Percentiles rank a stretch among this genome's conserved stretches.
Conservation (phyloP, 345 rosid species). For the Populus nigra region DNA sequence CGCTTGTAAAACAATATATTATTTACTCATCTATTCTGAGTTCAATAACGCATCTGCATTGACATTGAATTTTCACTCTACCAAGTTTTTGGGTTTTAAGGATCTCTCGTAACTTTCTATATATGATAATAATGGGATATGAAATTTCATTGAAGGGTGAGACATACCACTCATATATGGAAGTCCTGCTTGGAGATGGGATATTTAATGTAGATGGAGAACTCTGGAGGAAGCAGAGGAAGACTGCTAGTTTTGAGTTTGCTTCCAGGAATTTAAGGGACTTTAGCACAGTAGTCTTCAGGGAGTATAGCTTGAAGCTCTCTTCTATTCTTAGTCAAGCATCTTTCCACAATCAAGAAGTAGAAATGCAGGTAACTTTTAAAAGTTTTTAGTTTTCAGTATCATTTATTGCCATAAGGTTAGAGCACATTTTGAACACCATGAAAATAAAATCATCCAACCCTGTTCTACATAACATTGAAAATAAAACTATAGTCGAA, state of each 20-base stretch:
- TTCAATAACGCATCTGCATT: neutral
- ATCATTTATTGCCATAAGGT: too few species aligned
- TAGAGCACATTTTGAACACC: too few species aligned
- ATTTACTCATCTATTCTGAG: neutral
- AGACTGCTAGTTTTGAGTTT: slow-evolving; percentile 92
- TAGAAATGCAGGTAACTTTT: slow-evolving; percentile 74
- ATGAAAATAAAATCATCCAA: too few species aligned
- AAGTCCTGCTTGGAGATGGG: slow-evolving; percentile 86
- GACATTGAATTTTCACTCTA: neutral
- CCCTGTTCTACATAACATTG: too few species aligned
- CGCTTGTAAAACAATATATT: neutral
- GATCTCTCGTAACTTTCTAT: neutral
- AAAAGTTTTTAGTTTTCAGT: neutral
- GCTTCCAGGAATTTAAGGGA: slow-evolving; percentile 94
- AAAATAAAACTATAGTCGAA: too few species aligned
- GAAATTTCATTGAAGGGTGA: slow-evolving; percentile 56
- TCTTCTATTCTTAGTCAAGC: slow-evolving; percentile 57
- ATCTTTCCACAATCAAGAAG: slow-evolving; percentile 46
- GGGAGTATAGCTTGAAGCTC: slow-evolving; percentile 80
- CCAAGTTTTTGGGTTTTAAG: neutral
- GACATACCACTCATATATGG: slow-evolving; percentile 89
- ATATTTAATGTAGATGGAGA: slow-evolving; percentile 91
- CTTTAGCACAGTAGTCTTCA: slow-evolving; percentile 79
- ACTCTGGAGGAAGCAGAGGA: slow-evolving; percentile 86
- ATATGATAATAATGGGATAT: neutral